These are phyloP conservation scores for Schizopora paradoxa DNA, from an alignment of 1,284 basidiomycete species.

Conservation along the genomic window DNA sequence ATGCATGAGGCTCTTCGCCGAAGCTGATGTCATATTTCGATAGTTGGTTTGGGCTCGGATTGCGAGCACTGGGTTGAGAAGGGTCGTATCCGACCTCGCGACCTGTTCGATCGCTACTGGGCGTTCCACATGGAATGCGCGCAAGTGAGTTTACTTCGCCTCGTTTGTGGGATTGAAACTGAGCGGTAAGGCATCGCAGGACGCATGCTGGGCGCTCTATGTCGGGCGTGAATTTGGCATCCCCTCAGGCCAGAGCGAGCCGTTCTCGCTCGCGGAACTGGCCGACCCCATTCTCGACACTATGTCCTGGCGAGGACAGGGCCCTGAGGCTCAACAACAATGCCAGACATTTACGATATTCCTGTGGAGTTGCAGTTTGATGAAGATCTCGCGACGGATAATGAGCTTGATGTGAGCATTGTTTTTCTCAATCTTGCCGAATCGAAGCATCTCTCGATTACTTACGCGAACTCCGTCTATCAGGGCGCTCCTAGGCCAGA, in stretches of 20 bases:
- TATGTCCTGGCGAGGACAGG: neutral
- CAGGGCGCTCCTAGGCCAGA: neutral
- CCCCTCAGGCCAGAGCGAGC: neutral
- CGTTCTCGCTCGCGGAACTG: neutral
- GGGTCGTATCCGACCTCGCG: neutral
- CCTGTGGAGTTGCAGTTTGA: neutral
- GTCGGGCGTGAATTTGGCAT: conserved; percentile 2
- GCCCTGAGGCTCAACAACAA: neutral
- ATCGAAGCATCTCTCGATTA: neutral
- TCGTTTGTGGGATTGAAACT: no score
- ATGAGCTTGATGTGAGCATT: neutral
- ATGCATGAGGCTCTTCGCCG: neutral
- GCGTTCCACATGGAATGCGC: conserved; percentile 1
- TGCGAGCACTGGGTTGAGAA: neutral
- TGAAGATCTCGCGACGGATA: neutral
- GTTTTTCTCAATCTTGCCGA: neutral
- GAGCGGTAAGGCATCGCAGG: neutral
- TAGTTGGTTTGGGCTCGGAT: neutral
- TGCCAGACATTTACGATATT: neutral
- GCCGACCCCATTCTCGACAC: neutral
- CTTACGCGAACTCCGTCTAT: neutral
- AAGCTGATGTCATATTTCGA: neutral
- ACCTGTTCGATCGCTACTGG: conserved; percentile 1
- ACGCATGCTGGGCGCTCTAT: conserved; percentile 2
- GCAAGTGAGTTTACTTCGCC: neutral